Evolutionary conservation across 164 flowering plant genomes (phyloP).

Genomic region (Platanus orientalis): DNA sequence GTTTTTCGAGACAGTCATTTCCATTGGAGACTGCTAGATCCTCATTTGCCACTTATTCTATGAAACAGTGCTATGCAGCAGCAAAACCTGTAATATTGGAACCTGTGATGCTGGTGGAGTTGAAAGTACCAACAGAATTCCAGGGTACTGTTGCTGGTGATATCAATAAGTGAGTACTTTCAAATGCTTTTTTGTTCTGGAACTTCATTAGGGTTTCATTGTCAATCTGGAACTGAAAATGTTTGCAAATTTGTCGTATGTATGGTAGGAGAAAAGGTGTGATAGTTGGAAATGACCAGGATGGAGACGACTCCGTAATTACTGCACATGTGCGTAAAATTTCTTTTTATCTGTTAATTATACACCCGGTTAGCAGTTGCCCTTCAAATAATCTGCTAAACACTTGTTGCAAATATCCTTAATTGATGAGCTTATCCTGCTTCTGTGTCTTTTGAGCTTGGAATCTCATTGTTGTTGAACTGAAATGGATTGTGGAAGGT

Average conservation of each 20-base stretch:
- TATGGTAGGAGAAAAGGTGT: constrained; percentile 90
- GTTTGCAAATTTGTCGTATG: constrained; percentile 10
- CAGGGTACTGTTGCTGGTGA: constrained; percentile 98
- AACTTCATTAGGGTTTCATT: not conserved
- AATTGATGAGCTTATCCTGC: not conserved
- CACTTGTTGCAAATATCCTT: not conserved
- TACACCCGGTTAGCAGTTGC: too few relatives aligned
- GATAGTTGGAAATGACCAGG: constrained; percentile 96
- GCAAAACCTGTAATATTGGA: constrained; percentile 93
- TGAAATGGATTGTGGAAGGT: too few relatives aligned
- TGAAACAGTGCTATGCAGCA: constrained; percentile 70
- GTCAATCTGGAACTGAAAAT: constrained; percentile 9
- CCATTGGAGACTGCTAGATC: not conserved
- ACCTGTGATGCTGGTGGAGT: constrained; percentile 92
- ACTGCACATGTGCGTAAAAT: constrained; percentile 63
- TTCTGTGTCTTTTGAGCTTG: not conserved
- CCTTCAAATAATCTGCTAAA: not conserved
- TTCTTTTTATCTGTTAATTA: not conserved
- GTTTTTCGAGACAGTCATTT: not conserved
- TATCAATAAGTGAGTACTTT: constrained; percentile 75
- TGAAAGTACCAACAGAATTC: constrained; percentile 92
- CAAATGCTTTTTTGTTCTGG: not conserved
- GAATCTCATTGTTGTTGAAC: not conserved
- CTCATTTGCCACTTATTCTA: constrained; percentile 2
- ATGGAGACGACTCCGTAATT: constrained; percentile 86